Conservation (phyloP, 2,329 filamentous ascomycete genomes). For the Grosmannia clavigera region DNA sequence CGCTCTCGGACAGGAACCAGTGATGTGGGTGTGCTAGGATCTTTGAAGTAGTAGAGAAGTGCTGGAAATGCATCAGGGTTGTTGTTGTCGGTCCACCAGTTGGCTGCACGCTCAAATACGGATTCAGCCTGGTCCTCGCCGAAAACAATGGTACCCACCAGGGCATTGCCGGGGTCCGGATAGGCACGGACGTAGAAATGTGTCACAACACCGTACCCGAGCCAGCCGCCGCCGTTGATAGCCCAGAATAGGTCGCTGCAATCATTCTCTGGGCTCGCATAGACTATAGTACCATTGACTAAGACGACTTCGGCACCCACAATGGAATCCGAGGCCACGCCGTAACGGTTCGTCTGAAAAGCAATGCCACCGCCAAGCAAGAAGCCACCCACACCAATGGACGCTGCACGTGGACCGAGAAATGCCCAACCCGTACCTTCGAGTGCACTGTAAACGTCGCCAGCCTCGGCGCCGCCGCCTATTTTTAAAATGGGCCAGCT, state of each 20-base stretch:
- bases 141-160: conserved; percentile 1
- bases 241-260: conserved; percentile 11
- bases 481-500: conserved; percentile 17
- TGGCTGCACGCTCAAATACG: background rate
- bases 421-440: conserved; percentile 11
- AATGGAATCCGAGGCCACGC: conserved; percentile 2
- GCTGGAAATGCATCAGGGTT: background rate
- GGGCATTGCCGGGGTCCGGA: conserved; percentile 18
- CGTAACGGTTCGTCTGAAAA: conserved; percentile 5
- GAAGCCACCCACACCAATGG: conserved; percentile 17
- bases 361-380: conserved; percentile 12
- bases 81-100: conserved; percentile 2
- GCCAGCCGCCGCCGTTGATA: conserved; percentile 22
- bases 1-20: background rate
- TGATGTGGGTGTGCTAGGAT: background rate
- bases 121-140: background rate
- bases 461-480: conserved; percentile 16
- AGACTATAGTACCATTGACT: conserved; percentile 1
- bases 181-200: conserved; percentile 43
- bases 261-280: conserved; percentile 4
- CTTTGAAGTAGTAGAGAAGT: conserved; percentile 2
- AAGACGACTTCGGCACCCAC: conserved; percentile 6
- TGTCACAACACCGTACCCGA: conserved; percentile 49
- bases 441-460: conserved; percentile 13
- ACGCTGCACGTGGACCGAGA: conserved; percentile 14